Evolutionary conservation across 2,329 filamentous ascomycete genomes (phyloP).

Genomic region (Botryotinia globosa): DNA sequence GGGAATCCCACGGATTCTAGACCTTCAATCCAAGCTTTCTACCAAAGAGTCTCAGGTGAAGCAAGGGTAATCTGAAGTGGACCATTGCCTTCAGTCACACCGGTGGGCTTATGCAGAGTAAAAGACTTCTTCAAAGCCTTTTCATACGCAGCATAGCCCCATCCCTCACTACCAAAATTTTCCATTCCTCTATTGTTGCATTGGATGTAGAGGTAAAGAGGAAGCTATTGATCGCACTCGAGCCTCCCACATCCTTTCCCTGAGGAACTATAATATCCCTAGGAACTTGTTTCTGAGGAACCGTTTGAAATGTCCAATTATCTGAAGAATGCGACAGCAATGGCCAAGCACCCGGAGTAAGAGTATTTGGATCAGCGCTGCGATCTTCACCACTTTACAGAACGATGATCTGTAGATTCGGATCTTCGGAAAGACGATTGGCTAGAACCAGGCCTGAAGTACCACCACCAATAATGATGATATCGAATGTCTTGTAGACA

Average conservation of each 20-base stretch:
- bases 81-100: not conserved
- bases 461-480: not conserved
- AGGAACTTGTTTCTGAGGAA: not conserved
- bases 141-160: not conserved
- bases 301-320: not conserved
- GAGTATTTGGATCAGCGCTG: not conserved
- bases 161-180: not conserved
- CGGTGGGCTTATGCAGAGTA: not conserved
- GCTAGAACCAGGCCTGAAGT: not conserved
- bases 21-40: not conserved
- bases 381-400: not conserved
- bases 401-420: not conserved
- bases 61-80: not conserved
- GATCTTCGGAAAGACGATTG: not conserved
- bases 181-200: not conserved
- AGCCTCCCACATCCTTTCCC: not conserved
- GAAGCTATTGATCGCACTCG: not conserved
- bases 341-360: not conserved
- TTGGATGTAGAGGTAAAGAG: not conserved
- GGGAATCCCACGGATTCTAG: not conserved
- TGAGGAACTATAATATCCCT: not conserved
- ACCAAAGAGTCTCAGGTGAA: not conserved
- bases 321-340: not conserved
- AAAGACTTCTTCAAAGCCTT: not conserved
- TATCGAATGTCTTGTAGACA: not conserved